phyloP scores from a whole-genome alignment of 2,329 filamentous ascomycete genomes.

The Rachicladosporium sp. region DNA sequence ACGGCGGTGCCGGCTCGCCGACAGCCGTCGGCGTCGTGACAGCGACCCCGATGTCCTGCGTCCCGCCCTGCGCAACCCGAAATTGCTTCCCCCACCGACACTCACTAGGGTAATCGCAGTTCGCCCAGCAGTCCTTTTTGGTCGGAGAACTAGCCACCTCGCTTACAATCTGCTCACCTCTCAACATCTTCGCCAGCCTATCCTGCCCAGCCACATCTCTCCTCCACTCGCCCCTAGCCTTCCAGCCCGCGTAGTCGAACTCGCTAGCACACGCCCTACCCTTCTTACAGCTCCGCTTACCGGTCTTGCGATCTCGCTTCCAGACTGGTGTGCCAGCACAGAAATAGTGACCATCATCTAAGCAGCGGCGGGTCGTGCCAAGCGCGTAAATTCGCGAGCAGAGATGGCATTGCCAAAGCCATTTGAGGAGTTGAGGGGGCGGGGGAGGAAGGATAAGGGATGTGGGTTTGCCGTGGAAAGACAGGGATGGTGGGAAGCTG shows the following conservation, averaged over 20 bases:
- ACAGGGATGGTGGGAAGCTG: constrained; percentile 4
- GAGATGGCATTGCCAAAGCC: constrained; percentile 43
- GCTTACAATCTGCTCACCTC: background rate
- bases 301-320: constrained; percentile 21
- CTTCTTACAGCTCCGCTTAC: constrained; percentile 18
- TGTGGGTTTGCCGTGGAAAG: constrained; percentile 2
- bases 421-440: constrained; percentile 26
- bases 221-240: constrained; percentile 34
- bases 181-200: constrained; percentile 13
- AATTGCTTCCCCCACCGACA: constrained; percentile 30
- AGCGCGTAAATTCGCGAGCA: constrained; percentile 37
- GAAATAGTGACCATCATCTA: constrained; percentile 43
- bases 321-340: constrained; percentile 35
- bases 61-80: constrained; percentile 10
- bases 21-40: too few relatives aligned
- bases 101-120: constrained; percentile 35
- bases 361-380: constrained; percentile 39
- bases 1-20: too few relatives aligned
- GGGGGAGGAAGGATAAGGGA: constrained; percentile 11
- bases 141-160: background rate
- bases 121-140: constrained; percentile 31
- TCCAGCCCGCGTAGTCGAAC: constrained; percentile 44
- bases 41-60: too few relatives aligned
- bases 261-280: constrained; percentile 36
- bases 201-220: constrained; percentile 14